Conservation (phyloP, 805 yeast genomes). For the Monosporozyma aerobia region DNA sequence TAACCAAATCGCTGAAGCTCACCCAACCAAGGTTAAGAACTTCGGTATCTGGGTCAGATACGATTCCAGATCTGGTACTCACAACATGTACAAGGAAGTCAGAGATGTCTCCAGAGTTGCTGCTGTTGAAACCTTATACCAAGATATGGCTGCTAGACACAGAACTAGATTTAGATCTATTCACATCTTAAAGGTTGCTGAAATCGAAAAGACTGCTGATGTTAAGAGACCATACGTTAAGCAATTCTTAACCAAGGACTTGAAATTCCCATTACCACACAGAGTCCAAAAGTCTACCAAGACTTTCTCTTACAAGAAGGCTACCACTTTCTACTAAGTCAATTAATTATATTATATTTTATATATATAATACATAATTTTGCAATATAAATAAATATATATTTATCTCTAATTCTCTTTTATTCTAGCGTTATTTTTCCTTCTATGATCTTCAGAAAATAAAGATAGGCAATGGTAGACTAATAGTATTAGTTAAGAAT, state of each 20-base stretch:
- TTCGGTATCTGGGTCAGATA: slow-evolving; percentile 99
- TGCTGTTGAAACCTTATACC: slow-evolving; percentile 97
- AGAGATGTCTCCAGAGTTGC: slow-evolving; percentile 98
- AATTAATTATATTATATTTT: not conserved
- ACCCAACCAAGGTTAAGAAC: slow-evolving; percentile 99
- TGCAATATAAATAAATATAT: not conserved
- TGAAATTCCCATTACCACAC: slow-evolving; percentile 99
- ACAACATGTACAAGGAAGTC: slow-evolving; percentile 99
- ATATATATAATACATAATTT: not conserved
- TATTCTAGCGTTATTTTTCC: not conserved
- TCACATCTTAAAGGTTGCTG: slow-evolving; percentile 99
- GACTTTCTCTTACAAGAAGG: slow-evolving; percentile 86
- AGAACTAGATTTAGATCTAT: slow-evolving; percentile 99
- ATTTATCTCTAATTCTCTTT: not conserved
- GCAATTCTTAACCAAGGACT: slow-evolving; percentile 90
- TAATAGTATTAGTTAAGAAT: no score
- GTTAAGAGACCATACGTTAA: slow-evolving; percentile 98
- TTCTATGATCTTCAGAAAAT: not conserved
- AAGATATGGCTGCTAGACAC: slow-evolving; percentile 99
- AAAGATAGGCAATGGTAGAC: no score
- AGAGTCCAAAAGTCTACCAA: slow-evolving; percentile 87
- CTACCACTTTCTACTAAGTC: slow-evolving; percentile 89
- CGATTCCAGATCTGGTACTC: slow-evolving; percentile 99
- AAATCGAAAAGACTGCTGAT: slow-evolving; percentile 93
- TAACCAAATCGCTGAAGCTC: slow-evolving; percentile 84